Evolutionary conservation across 2,329 filamentous ascomycete species (phyloP), one percentile per base, ranked within the genome.

Genomic region (Aspergillus carbonarius): DNA sequence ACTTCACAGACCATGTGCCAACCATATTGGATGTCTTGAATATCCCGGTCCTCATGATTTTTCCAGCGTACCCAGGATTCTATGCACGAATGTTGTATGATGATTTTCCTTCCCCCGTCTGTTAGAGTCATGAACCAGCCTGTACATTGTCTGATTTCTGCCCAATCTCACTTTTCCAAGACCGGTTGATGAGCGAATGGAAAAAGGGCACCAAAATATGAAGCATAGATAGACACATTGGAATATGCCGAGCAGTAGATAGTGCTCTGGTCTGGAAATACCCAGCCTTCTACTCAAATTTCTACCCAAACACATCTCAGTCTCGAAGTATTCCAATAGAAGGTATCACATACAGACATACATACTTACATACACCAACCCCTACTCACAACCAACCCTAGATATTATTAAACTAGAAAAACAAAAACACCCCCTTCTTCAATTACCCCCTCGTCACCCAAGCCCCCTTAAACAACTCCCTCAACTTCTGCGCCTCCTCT

Each of bases 391-490:
- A 32, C 54, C 20, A n/a, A n/a, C 18, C 30, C 7, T 3, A 32
- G 9, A 2, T 32, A 32, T 32, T 32, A 32, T 32, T 32, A 10
- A 2, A 10, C 10, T 12, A 32, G 9, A 10, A 32, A 32, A 3
- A 2, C 7, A 30, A 32, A 12, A 32, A 32, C 2, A 32, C 30
- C 10, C 25, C 3, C 3, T 5, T 23, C 23, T 23, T 12, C 30
- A 3, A 32, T 32, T 9, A 32, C 30, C 30, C 2, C 6, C 30
- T 61, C 18, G 65, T 60, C 49, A 30, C 60, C 88, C 90, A 95
- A 44, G 88, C 88, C 46, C 79, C 79, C 75, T 84, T 88, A 71
- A 97, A 97, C 20, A 90, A 72, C 5, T 74, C 78, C 35, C 83
- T 83, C 68, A 93, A 74, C 67, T 86, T 84, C 65, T 85, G 84